Percentiles rank a stretch among this genome's conserved stretches.
These are phyloP conservation scores for Angomonas ambiguus DNA, from an alignment of 208 protist species.

Conservation along the genomic window DNA sequence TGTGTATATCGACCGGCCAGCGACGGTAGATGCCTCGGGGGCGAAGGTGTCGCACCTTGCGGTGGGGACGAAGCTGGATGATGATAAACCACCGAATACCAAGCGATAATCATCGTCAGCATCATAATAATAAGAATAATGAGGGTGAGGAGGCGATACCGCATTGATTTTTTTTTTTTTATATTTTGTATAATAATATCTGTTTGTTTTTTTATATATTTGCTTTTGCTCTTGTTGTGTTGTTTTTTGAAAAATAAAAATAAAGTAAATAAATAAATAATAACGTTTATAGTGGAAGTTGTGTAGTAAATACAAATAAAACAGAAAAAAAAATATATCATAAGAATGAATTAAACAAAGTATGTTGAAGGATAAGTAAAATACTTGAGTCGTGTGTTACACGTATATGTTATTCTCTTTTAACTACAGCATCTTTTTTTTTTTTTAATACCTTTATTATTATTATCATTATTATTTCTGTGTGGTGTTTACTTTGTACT, in stretches of 20 bases:
- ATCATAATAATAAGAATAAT: too few species aligned
- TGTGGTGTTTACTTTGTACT: too few species aligned
- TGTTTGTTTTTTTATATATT: neutral
- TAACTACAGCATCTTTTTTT: neutral
- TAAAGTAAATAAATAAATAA: neutral
- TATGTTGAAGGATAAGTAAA: slow-evolving; percentile 18
- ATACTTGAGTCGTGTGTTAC: slow-evolving; percentile 36
- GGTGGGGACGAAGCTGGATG: slow-evolving; percentile 73
- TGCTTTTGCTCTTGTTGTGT: neutral
- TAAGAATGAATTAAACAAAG: neutral
- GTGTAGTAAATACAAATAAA: neutral
- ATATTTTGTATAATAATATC: neutral
- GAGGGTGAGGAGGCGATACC: neutral
- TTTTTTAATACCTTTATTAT: neutral
- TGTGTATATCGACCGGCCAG: slow-evolving; percentile 74
- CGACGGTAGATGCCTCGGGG: slow-evolving; percentile 39
- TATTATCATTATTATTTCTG: too few species aligned
- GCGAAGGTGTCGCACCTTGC: slow-evolving; percentile 43
- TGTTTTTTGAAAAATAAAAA: neutral
- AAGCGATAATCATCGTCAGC: neutral
- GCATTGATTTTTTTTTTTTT: neutral
- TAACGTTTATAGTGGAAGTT: too few species aligned
- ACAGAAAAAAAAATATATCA: slow-evolving; percentile 5
- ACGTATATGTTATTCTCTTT: slow-evolving; percentile 13
- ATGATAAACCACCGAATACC: slow-evolving; percentile 23